These are phyloP conservation scores for Boletellus sp. DNA, from an alignment of 768 basidiomycete species.

Conservation along the genomic window DNA sequence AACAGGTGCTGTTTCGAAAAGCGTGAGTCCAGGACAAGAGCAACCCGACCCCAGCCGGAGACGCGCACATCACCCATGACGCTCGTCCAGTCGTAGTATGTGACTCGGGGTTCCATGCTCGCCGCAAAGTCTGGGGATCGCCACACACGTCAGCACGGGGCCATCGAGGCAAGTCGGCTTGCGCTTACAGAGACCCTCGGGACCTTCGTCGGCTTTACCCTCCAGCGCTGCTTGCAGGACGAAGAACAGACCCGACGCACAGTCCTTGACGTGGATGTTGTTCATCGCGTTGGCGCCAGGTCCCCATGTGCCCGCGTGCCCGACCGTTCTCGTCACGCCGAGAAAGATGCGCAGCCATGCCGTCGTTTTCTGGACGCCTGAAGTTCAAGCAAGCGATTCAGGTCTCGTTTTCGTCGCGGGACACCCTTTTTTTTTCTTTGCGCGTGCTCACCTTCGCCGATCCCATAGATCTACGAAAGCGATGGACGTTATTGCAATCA, in stretches of 20 bases:
- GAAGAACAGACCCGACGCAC: slow-evolving; percentile 31
- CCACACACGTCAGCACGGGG: background rate
- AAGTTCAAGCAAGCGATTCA: background rate
- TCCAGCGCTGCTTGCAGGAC: slow-evolving; percentile 40
- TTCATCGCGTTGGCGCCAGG: slow-evolving; percentile 36
- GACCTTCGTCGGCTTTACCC: slow-evolving; percentile 40
- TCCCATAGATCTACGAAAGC: slow-evolving; percentile 38
- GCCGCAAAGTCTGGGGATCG: slow-evolving; percentile 33
- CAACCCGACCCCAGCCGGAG: background rate
- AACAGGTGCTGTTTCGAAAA: slow-evolving; percentile 28
- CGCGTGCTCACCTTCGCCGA: slow-evolving; percentile 34
- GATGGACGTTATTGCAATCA: background rate
- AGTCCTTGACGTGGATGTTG: slow-evolving; percentile 41
- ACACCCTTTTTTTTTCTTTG: no score
- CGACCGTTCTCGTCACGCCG: slow-evolving; percentile 28
- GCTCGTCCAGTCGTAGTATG: slow-evolving; percentile 30
- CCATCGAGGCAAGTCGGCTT: no score
- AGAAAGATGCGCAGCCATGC: slow-evolving; percentile 37
- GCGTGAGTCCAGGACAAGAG: background rate
- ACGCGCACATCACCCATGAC: slow-evolving; percentile 37
- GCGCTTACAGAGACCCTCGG: slow-evolving; percentile 39
- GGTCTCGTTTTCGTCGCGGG: background rate
- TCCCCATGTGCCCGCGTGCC: slow-evolving; percentile 43
- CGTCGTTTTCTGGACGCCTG: slow-evolving; percentile 38
- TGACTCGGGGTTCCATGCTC: slow-evolving; percentile 28